These are phyloP conservation scores for Naganishia cerealis DNA, from an alignment of 1,284 basidiomycete species.

Conservation along the genomic window DNA sequence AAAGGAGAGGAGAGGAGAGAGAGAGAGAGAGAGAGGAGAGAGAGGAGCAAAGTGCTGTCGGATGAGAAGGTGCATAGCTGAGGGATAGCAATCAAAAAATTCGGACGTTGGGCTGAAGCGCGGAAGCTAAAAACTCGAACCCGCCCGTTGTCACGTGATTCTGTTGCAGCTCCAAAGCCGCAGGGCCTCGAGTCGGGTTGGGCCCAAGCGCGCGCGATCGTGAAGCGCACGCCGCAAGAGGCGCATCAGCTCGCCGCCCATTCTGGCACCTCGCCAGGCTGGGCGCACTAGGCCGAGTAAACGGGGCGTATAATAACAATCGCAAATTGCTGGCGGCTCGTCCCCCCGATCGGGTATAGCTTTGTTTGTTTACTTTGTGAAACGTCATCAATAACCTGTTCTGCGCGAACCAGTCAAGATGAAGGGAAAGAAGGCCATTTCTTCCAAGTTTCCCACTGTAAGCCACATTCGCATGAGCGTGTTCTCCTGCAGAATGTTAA, in stretches of 20 bases:
- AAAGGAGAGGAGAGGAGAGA: constrained; percentile 22
- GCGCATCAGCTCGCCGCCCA: background rate
- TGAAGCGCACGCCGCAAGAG: constrained; percentile 10
- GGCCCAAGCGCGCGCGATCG: too few species aligned
- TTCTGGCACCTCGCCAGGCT: background rate
- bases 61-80: constrained; percentile 1
- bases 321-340: background rate
- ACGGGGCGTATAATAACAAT: background rate
- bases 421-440: constrained; percentile 34
- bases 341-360: constrained; percentile 6
- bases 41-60: background rate
- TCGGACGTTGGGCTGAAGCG: constrained; percentile 1
- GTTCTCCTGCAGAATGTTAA: background rate
- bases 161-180: too few species aligned
- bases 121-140: constrained; percentile 3
- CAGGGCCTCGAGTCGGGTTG: too few species aligned
- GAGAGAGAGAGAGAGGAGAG: constrained; percentile 16
- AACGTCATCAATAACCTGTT: constrained; percentile 11
- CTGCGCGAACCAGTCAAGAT: background rate
- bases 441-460: constrained; percentile 27
- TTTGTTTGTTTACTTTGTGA: constrained; percentile 23
- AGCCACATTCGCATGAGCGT: background rate
- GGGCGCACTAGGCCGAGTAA: background rate
- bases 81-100: background rate
- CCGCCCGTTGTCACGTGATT: background rate